phyloP scores from a whole-genome alignment of 75 land plant genomes.

The Azolla pinnata region DNA sequence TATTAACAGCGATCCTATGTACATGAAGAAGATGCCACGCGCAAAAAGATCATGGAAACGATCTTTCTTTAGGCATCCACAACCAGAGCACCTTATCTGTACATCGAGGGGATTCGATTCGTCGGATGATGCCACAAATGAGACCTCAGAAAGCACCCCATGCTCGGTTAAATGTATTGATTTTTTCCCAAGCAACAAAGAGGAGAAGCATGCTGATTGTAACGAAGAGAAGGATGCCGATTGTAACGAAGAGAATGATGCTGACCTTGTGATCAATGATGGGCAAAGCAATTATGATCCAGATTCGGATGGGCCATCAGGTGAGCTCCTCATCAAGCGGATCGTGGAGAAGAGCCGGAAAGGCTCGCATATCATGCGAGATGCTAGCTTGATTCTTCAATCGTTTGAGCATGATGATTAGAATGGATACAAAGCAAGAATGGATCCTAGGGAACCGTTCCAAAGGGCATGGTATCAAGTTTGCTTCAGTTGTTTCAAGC shows the following conservation, averaged over 20 bases:
- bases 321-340: slow-evolving; percentile 46
- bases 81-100: slow-evolving; percentile 6
- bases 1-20: background rate
- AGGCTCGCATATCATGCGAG: slow-evolving; percentile 48
- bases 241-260: background rate
- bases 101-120: slow-evolving; percentile 9
- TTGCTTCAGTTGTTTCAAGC: no score
- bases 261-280: background rate
- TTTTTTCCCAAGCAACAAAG: slow-evolving; percentile 4
- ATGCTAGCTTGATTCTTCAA: slow-evolving; percentile 42
- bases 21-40: background rate
- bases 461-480: background rate
- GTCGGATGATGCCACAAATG: slow-evolving; percentile 14
- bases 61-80: background rate
- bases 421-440: no score
- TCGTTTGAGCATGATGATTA: slow-evolving; percentile 27
- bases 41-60: background rate
- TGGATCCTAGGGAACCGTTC: background rate
- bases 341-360: slow-evolving; percentile 63
- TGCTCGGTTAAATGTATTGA: slow-evolving; percentile 22
- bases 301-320: slow-evolving; percentile 31
- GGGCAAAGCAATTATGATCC: background rate
- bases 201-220: slow-evolving; percentile 4
- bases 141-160: slow-evolving; percentile 17
- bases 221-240: background rate